Conservation (phyloP, 768 basidiomycete genomes). For the Piloderma croceum region DNA sequence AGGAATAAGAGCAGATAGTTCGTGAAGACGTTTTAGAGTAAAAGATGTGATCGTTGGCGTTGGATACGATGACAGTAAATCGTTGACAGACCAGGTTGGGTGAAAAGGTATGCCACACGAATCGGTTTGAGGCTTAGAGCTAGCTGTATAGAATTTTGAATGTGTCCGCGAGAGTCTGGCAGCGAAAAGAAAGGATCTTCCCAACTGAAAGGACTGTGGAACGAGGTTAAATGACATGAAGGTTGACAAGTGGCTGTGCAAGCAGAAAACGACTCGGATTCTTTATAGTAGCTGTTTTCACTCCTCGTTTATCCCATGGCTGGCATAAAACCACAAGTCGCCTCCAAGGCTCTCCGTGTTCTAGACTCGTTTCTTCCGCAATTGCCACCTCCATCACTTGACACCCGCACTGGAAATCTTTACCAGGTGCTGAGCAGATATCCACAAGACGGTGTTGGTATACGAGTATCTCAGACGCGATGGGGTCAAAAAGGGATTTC, state of each 20-base stretch:
- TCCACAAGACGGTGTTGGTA: slow-evolving; percentile 63
- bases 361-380: slow-evolving; percentile 56
- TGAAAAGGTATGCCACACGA: slow-evolving; percentile 55
- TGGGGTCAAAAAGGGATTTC: slow-evolving; percentile 66
- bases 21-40: slow-evolving; percentile 60
- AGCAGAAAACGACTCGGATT: no score
- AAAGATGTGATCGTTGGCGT: slow-evolving; percentile 52
- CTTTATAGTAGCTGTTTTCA: no score
- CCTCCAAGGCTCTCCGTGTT: slow-evolving; percentile 17
- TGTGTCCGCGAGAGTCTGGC: not conserved
- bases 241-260: not conserved
- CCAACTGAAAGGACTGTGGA: slow-evolving; percentile 5
- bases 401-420: slow-evolving; percentile 52
- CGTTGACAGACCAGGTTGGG: slow-evolving; percentile 78
- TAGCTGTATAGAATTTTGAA: not conserved
- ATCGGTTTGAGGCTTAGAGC: slow-evolving; percentile 36
- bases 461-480: slow-evolving; percentile 63
- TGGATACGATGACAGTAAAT: slow-evolving; percentile 73
- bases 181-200: slow-evolving; percentile 19
- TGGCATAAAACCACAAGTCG: slow-evolving; percentile 5
- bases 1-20: slow-evolving; percentile 66
- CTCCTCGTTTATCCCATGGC: no score
- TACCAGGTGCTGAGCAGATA: slow-evolving; percentile 69
- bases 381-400: slow-evolving; percentile 55
- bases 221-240: slow-evolving; percentile 5